Conservation (phyloP, 2,329 filamentous ascomycete genomes). For the Sordariomycetes sp. region DNA sequence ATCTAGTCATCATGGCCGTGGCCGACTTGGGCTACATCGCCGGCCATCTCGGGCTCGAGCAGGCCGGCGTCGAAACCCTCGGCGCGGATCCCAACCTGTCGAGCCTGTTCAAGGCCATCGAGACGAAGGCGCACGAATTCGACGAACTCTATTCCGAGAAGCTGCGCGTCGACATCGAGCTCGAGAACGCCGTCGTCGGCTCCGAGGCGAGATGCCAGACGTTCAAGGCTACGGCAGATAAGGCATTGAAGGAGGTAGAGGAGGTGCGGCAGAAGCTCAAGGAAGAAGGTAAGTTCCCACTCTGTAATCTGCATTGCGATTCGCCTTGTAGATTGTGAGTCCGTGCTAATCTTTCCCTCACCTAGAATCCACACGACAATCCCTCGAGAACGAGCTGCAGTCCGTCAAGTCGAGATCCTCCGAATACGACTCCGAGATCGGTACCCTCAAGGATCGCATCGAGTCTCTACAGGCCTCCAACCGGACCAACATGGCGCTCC, state of each 20-base stretch:
- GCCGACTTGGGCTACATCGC: slow-evolving; percentile 64
- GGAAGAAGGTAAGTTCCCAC: slow-evolving; percentile 53
- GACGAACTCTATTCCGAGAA: slow-evolving; percentile 79
- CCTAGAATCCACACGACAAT: slow-evolving; percentile 61
- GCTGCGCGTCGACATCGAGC: slow-evolving; percentile 77
- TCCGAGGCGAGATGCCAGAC: slow-evolving; percentile 73
- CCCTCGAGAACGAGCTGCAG: slow-evolving; percentile 72
- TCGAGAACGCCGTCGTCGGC: slow-evolving; percentile 78
- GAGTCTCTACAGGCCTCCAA: slow-evolving; percentile 82
- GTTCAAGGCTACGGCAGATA: slow-evolving; percentile 70
- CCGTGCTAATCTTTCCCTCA: neutral
- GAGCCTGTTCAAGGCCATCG: slow-evolving; percentile 60
- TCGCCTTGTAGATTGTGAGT: neutral
- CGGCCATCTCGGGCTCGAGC: slow-evolving; percentile 55
- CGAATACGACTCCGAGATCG: slow-evolving; percentile 61
- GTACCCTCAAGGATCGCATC: slow-evolving; percentile 70
- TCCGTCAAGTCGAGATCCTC: slow-evolving; percentile 61
- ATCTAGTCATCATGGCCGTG: slow-evolving; percentile 12
- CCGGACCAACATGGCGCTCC: slow-evolving; percentile 74
- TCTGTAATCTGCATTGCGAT: neutral
- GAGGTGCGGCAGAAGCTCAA: slow-evolving; percentile 70
- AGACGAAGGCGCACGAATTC: slow-evolving; percentile 67
- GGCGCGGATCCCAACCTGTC: slow-evolving; percentile 63
- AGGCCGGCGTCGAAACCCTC: slow-evolving; percentile 46
- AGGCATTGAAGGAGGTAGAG: slow-evolving; percentile 71